Evolutionary conservation across 495 filamentous ascomycete species (phyloP).

Genomic region (Neurospora intermedia): DNA sequence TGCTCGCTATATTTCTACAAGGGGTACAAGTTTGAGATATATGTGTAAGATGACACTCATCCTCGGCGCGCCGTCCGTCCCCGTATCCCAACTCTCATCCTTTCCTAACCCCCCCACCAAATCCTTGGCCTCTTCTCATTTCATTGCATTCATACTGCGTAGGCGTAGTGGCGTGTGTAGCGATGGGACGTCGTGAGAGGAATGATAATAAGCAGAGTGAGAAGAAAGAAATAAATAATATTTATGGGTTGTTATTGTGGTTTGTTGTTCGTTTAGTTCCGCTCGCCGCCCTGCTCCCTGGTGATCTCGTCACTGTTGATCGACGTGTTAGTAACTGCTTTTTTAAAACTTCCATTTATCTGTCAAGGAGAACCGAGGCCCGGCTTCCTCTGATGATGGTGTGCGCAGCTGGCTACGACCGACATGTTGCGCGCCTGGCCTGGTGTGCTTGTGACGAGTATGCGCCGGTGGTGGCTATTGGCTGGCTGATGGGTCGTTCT

Average conservation of each 20-base stretch:
- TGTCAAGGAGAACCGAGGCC: neutral
- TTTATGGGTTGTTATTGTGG: neutral
- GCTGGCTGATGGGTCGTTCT: slow-evolving; percentile 6
- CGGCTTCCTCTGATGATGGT: neutral
- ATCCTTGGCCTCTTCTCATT: neutral
- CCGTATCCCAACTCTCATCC: neutral
- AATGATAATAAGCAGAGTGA: slow-evolving; percentile 50
- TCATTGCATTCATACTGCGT: neutral
- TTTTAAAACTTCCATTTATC: no score
- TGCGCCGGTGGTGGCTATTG: neutral
- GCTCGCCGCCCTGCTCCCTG: slow-evolving; percentile 57
- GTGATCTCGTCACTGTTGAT: slow-evolving; percentile 52
- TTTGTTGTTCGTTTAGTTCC: slow-evolving; percentile 43
- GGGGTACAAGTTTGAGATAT: neutral
- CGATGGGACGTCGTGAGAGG: slow-evolving; percentile 7
- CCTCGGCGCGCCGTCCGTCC: neutral
- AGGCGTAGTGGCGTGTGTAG: neutral
- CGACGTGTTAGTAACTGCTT: slow-evolving; percentile 13
- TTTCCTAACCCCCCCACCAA: neutral
- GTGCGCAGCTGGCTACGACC: neutral
- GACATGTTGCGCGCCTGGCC: neutral
- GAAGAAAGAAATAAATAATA: slow-evolving; percentile 42
- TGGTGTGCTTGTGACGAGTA: neutral
- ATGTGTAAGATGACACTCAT: neutral
- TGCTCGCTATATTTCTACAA: neutral